Base-by-base conservation (phyloP, 495 filamentous ascomycete genomes). In the Podospora comata region DNA sequence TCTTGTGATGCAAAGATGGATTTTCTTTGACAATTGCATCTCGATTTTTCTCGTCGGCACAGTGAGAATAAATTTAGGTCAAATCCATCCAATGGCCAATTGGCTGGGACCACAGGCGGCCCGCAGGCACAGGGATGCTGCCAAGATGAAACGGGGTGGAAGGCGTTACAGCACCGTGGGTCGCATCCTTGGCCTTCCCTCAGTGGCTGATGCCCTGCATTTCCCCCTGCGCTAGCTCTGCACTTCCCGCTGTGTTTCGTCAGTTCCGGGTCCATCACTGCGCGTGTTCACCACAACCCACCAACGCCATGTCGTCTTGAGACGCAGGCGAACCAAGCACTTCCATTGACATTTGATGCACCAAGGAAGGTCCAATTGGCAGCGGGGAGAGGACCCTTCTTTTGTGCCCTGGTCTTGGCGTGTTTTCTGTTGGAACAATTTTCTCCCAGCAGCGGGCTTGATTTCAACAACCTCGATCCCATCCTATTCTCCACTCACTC, bases 121-220 rank as follows among this genome's bases (percentile, higher is more conserved):
- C 57, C 62, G 32, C 62, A 27, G 57, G 61, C 44, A 48, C 15
- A 53, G 61, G n/a, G 61, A 63, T 63, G 15, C 32, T 23, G 16
- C 16, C 32, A 58, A 62, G 44, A 59, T 71, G 69, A 71, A 71
- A 71, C 69, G 63, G 59, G 66, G 54, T 62, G 48, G 19, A 19
- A 62, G 59, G 23, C 20, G 63, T 20, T 18, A 57, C 11, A 23
- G 56, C 61, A 23, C 55, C 34, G 19, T 44, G 48, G 53, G 26
- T 62, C 56, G 28, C 53, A 11, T 20, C 39, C 44, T 30, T 20
- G 15, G 48, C n/a, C 48, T 11, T 58, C 53, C 39, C 64, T 59
- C 6, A 67, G 54, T 70, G 60, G 68, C 65, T 48, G 53, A 68
- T 34, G 15, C 18, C 27, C 1, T 34, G 19, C 26, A 18, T 15